Base-by-base conservation (phyloP, 2,329 filamentous ascomycete species). In the Hortaea sp. region DNA sequence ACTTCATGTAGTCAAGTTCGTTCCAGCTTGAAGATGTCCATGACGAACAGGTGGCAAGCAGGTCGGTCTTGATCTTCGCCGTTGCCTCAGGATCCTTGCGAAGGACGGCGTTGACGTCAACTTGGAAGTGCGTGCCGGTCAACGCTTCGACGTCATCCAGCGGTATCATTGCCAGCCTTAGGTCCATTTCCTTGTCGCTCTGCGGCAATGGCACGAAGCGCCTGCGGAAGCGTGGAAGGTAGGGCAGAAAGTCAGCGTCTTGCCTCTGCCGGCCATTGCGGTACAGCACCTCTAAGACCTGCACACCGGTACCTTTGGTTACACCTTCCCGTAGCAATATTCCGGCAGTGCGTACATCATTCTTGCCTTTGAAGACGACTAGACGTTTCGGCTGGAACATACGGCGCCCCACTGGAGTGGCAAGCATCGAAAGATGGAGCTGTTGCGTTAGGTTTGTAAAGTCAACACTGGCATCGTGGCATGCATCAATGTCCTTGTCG, bases 201-300 rank as follows among this genome's bases (percentile, higher is more conserved):
- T 80, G 77, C 1, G 87, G 84, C 0, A 94, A 64, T 9, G 76
- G 71, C 7, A 81, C 77, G 54, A 94, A 79, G 40, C 82, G 71
- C 38, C 74, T 72, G 10, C 85, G 77, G 62, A 92, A 87, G 0
- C 70, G 69, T 4, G 84, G 77, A 2, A 94, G 68, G 60, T 89
- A 97, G 0, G 92, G 89, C 7, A 98, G 72, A 32, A 94, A 73
- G 60, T 97, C 90, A n/a, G 82, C 86, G 11, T 85, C 79, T 57
- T 89, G 82, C 34, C 88, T 78, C 46, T 79, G 78, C 47, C 81
- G 76, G 47, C 84, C 76, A 35, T 79, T 70, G 1, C 81, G 49
- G 39, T 51, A 77, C 51, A 77, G 81, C 52, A 95, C 80, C 58
- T 92, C 88, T 39, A 92, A 76, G 1, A 95, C 78, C 55, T 88